Evolutionary conservation across 306 rosid species (phyloP).

Genomic region (Lathyrus tuberosus): DNA sequence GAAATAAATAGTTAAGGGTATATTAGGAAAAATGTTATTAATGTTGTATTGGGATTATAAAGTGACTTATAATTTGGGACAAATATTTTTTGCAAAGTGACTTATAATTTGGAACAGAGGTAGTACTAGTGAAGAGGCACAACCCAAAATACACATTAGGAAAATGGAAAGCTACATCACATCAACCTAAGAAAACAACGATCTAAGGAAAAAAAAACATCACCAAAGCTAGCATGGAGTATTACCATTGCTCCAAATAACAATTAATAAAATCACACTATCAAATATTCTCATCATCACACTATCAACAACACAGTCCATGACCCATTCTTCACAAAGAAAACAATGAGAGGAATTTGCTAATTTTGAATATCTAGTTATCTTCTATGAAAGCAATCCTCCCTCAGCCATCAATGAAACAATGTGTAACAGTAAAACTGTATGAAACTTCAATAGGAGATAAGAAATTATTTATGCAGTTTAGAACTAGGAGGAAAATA

Average conservation of each 20-base stretch:
- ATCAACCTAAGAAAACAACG: slow-evolving; percentile 13
- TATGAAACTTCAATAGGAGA: slow-evolving; percentile 27
- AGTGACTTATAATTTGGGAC: too few species aligned
- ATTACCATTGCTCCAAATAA: slow-evolving; percentile 22
- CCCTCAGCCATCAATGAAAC: slow-evolving; percentile 22
- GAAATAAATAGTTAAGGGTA: too few species aligned
- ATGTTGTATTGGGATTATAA: too few species aligned
- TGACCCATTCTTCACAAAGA: slow-evolving; percentile 27
- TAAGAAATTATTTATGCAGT: slow-evolving; percentile 5
- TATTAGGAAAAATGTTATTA: too few species aligned
- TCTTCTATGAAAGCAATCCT: slow-evolving; percentile 18
- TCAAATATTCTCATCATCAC: slow-evolving; percentile 10
- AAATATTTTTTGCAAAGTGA: too few species aligned
- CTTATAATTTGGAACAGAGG: too few species aligned
- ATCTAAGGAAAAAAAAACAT: background rate
- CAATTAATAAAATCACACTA: slow-evolving; percentile 14
- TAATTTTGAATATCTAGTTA: background rate
- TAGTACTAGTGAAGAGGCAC: slow-evolving; percentile 27
- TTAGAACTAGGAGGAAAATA: slow-evolving; percentile 31
- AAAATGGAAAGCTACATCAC: slow-evolving; percentile 28
- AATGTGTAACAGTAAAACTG: slow-evolving; percentile 19
- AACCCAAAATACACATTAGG: slow-evolving; percentile 26
- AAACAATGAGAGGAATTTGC: slow-evolving; percentile 26
- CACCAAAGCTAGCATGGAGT: slow-evolving; percentile 5
- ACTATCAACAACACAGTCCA: background rate